Percentiles rank a stretch among this genome's conserved stretches.
Conservation (phyloP, 2,329 filamentous ascomycete genomes). For the Diaporthe sp. region DNA sequence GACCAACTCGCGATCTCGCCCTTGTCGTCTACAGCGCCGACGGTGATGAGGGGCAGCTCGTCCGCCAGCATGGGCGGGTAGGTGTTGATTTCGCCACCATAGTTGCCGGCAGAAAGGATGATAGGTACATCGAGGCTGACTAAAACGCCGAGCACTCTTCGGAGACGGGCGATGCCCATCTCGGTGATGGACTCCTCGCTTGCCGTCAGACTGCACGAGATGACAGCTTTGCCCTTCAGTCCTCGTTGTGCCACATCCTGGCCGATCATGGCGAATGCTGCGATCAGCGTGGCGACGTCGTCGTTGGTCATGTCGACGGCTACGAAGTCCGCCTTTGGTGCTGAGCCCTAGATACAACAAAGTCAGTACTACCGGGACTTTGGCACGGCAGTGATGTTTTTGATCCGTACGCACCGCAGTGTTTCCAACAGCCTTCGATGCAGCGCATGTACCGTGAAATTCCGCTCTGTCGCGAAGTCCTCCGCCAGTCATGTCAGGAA, state of each 20-base stretch:
- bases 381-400: accelerated
- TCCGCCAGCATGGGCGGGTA: constrained; percentile 10
- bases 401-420: background rate
- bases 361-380: background rate
- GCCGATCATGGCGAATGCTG: constrained; percentile 10
- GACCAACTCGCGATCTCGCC: constrained; percentile 12
- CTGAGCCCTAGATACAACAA: background rate
- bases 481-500: background rate
- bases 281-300: constrained; percentile 6
- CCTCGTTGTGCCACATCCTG: constrained; percentile 12
- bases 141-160: constrained; percentile 9
- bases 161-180: background rate
- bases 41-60: constrained; percentile 8
- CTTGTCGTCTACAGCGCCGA: background rate
- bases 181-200: constrained; percentile 10
- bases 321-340: constrained; percentile 13
- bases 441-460: constrained; percentile 3
- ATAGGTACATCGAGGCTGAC: constrained; percentile 11
- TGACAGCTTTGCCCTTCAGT: background rate
- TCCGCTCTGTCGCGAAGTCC: background rate
- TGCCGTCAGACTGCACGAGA: constrained; percentile 16
- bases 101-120: background rate
- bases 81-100: constrained; percentile 16
- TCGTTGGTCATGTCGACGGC: constrained; percentile 12
- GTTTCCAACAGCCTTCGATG: constrained; percentile 12